Evolutionary conservation across 306 rosid genomes (phyloP), one percentile per base, ranked within the genome.

Genomic region (Castanospermum australe): DNA sequence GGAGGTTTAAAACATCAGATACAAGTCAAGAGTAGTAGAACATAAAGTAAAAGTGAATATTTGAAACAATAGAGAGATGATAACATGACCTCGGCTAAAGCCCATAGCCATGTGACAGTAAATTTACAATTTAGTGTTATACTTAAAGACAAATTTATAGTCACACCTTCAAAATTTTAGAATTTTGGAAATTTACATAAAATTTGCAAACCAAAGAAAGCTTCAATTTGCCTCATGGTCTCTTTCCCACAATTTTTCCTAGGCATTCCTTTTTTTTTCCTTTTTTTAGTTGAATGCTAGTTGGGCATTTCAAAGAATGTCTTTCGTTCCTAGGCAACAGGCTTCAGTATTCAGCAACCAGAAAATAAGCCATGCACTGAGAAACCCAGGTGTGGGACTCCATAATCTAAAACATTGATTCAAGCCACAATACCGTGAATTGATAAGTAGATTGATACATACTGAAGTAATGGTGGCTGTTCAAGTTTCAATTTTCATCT

Each of bases 331-430:
- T 10, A 54, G 20, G 67, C 68, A 70, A 55, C 32, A 17, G 14
- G 54, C 44, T 77, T 66, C 59, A 52, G 22, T 15, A 35, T 71
- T 48, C 45, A 79, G 20, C 64, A 32, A 67, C 78, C 12, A 78
- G 61, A 56, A 56, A 8, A 70, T 10, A 80, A 77, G 67, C n/a
- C 56, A 62, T 69, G 52, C 59, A 32, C 55, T 4, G 6, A 33
- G 6, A 61, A 63, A 25, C 5, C 36, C 20, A 55, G 52, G 41
- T 57, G 42, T 24, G 38, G 55, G 60, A 22, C 32, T 30, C 63
- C 17, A 68, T 42, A 25, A 48, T 20, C 48, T 45, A 30, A 24
- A 44, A 33, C 52, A 21, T 32, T 47, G 28, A 69, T 68, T 33
- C 82, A 47, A 69, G 15, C 28, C 39, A 79, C 44, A 59, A 33